A percentile compares a stretch with the other conserved stretches of the same genome.
Evolutionary conservation across 306 rosid genomes (phyloP).

Genomic region (Gillenia trifoliata): DNA sequence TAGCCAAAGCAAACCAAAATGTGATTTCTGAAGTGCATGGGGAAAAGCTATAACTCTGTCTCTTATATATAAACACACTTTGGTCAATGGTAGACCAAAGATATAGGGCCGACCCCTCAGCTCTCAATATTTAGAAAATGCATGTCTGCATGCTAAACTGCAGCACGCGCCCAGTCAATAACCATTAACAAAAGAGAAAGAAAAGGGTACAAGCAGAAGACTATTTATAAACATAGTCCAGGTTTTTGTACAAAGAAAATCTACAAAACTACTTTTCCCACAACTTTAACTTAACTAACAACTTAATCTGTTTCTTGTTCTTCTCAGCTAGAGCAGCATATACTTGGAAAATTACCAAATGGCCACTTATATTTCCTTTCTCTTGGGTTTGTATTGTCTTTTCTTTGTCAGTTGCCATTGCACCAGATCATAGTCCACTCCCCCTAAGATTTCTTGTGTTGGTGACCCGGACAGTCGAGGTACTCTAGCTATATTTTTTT

Average conservation of each 20-base stretch:
- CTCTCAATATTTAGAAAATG: constrained; percentile 4
- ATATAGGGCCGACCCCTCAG: background rate
- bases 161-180: background rate
- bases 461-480: constrained; percentile 24
- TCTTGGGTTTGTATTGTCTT: background rate
- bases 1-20: background rate
- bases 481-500: background rate
- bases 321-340: background rate
- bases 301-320: background rate
- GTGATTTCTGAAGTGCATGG: constrained; percentile 2
- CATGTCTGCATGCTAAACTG: background rate
- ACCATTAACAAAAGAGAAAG: background rate
- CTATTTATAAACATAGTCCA: too few species aligned
- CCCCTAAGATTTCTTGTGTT: constrained; percentile 49
- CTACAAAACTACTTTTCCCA: background rate
- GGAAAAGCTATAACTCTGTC: constrained; percentile 6
- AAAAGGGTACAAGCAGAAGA: too few species aligned
- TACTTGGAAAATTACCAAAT: background rate
- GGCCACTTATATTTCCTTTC: background rate
- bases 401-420: constrained; percentile 11
- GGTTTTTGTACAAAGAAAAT: background rate
- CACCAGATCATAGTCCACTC: constrained; percentile 28
- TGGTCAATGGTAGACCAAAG: constrained; percentile 9
- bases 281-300: background rate
- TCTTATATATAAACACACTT: constrained; percentile 1